These are phyloP conservation scores for Aspergillus affinis DNA, from an alignment of 495 filamentous ascomycete genomes.

Conservation along the genomic window DNA sequence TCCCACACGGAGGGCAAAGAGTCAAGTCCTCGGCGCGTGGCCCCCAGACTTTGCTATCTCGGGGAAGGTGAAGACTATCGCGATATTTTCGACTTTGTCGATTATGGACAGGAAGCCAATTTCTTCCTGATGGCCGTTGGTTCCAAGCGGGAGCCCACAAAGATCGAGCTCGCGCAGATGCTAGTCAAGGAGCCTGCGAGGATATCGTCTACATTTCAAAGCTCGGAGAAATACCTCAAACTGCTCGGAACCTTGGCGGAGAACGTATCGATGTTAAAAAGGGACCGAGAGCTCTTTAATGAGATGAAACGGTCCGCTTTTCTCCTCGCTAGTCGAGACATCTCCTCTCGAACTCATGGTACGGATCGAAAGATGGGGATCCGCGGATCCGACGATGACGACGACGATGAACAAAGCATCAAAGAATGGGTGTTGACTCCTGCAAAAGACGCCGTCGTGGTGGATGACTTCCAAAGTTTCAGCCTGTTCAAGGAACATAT, in stretches of 20 bases:
- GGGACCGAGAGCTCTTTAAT: conserved; percentile 71
- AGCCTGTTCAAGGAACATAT: conserved; percentile 79
- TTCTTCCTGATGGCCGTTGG: conserved; percentile 83
- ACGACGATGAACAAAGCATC: conserved; percentile 66
- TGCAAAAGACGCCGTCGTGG: conserved; percentile 70
- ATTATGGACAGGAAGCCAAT: conserved; percentile 86
- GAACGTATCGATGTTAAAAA: conserved; percentile 63
- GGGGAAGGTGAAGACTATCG: conserved; percentile 72
- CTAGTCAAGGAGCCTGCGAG: conserved; percentile 76
- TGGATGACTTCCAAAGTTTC: conserved; percentile 85
- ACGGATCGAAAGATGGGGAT: conserved; percentile 24
- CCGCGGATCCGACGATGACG: conserved; percentile 46
- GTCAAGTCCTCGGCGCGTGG: conserved; percentile 44
- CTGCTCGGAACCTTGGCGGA: conserved; percentile 77
- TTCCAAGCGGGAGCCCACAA: conserved; percentile 86
- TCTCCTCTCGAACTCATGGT: conserved; percentile 42
- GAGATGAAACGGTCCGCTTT: conserved; percentile 75
- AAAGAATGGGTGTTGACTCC: conserved; percentile 72
- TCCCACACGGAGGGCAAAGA: conserved; percentile 34
- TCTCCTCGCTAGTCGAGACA: conserved; percentile 77
- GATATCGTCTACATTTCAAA: conserved; percentile 73
- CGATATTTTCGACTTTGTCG: conserved; percentile 94
- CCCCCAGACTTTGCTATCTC: conserved; percentile 73
- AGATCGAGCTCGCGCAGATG: conserved; percentile 74
- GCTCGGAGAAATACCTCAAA: conserved; percentile 79